These are phyloP conservation scores for Halenospora varia DNA, from an alignment of 495 filamentous ascomycete genomes.

Conservation along the genomic window DNA sequence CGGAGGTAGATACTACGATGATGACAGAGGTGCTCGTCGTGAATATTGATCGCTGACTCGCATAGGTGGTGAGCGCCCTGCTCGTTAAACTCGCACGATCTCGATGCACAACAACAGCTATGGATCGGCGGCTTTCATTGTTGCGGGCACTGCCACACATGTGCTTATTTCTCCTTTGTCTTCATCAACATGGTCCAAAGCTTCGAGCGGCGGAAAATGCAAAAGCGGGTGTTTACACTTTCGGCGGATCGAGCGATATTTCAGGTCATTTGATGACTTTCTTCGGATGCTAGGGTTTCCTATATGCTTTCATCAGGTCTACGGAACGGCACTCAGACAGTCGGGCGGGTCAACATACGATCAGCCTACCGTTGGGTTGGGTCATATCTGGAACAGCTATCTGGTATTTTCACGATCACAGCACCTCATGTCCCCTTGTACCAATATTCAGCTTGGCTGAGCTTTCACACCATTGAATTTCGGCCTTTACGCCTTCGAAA, in stretches of 20 bases:
- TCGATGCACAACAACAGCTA: slow-evolving; percentile 23
- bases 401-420: slow-evolving; percentile 23
- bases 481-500: slow-evolving; percentile 9
- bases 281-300: slow-evolving; percentile 24
- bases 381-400: slow-evolving; percentile 20
- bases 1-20: slow-evolving; percentile 50
- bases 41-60: slow-evolving; percentile 27
- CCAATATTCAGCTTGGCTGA: slow-evolving; percentile 25
- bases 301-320: slow-evolving; percentile 21
- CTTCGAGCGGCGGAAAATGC: slow-evolving; percentile 27
- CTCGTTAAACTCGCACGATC: slow-evolving; percentile 28
- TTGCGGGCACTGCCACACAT: slow-evolving; percentile 26
- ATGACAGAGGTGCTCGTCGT: slow-evolving; percentile 30
- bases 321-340: slow-evolving; percentile 22
- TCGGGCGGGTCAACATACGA: slow-evolving; percentile 23
- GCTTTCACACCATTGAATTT: slow-evolving; percentile 14
- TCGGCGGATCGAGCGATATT: slow-evolving; percentile 24
- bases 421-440: slow-evolving; percentile 28
- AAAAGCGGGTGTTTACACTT: slow-evolving; percentile 22
- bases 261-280: slow-evolving; percentile 19
- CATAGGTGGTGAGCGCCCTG: slow-evolving; percentile 27
- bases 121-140: slow-evolving; percentile 30
- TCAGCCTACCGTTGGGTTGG: slow-evolving; percentile 11
- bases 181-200: slow-evolving; percentile 27
- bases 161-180: slow-evolving; percentile 24